These are phyloP conservation scores for Lactarius quietus DNA, from an alignment of 768 basidiomycete species.

Conservation along the genomic window DNA sequence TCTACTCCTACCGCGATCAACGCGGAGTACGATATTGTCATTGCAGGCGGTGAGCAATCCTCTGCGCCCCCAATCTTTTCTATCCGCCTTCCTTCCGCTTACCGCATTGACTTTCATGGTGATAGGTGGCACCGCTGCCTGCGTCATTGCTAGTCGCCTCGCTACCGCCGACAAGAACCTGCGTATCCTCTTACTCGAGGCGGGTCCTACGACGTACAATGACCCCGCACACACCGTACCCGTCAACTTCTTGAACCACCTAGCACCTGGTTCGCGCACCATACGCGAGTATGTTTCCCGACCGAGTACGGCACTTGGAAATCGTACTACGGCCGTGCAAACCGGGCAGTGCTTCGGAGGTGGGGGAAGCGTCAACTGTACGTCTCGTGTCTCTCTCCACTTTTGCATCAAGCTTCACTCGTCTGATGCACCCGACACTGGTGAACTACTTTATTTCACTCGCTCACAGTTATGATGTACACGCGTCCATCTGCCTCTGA, in stretches of 20 bases:
- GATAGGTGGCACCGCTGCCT: slow-evolving; percentile 48
- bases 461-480: slow-evolving; percentile 28
- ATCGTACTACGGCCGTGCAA: slow-evolving; percentile 43
- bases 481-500: no score
- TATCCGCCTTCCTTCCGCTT: background rate
- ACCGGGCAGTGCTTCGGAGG: slow-evolving; percentile 55
- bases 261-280: slow-evolving; percentile 38
- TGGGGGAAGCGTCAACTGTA: slow-evolving; percentile 59
- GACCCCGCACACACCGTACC: slow-evolving; percentile 49
- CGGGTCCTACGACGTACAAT: no score
- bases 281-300: slow-evolving; percentile 41
- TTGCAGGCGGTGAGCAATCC: slow-evolving; percentile 48
- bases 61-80: background rate
- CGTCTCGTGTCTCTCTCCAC: slow-evolving; percentile 3
- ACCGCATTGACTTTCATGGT: no score
- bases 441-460: no score
- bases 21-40: slow-evolving; percentile 46
- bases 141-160: slow-evolving; percentile 55
- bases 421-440: no score
- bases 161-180: slow-evolving; percentile 49
- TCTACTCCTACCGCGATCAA: background rate
- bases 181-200: slow-evolving; percentile 60
- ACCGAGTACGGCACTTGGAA: slow-evolving; percentile 42
- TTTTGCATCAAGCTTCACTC: no score
- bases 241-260: slow-evolving; percentile 45